A percentile compares a stretch with the other conserved stretches of the same genome.
Evolutionary conservation across 2,329 filamentous ascomycete genomes (phyloP).

Genomic region (Lachnellula arida): DNA sequence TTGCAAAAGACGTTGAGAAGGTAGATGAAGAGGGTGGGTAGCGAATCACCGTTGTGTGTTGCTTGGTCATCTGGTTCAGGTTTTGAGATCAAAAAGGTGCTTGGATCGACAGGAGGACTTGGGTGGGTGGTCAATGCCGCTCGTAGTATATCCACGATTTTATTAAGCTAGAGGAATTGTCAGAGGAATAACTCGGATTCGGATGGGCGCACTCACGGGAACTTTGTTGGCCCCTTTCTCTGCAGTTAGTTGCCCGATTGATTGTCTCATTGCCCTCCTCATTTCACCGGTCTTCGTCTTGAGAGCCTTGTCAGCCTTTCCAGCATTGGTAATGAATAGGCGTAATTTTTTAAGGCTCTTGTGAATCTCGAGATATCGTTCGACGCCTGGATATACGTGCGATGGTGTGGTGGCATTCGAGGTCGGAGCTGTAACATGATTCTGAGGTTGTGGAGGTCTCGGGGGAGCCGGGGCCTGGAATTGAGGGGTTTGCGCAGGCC

Average conservation of each 20-base stretch:
- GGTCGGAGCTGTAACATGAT: not conserved
- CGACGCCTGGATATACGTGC: constrained; percentile 31
- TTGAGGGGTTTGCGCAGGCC: not conserved
- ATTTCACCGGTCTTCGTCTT: constrained; percentile 67
- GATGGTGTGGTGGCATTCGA: not conserved
- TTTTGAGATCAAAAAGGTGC: constrained; percentile 46
- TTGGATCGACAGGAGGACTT: constrained; percentile 49
- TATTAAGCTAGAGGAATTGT: constrained; percentile 21
- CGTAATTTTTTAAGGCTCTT: constrained; percentile 59
- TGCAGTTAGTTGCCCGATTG: constrained; percentile 67
- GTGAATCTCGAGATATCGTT: constrained; percentile 55
- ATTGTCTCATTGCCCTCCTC: constrained; percentile 65
- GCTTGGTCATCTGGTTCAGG: constrained; percentile 46
- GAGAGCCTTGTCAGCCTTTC: constrained; percentile 50
- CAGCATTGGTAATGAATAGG: constrained; percentile 48
- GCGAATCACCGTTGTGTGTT: constrained; percentile 44
- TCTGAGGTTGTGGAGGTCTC: constrained; percentile 1
- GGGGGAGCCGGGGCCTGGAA: not conserved
- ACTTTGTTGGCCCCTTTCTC: constrained; percentile 58
- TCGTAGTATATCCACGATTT: constrained; percentile 49
- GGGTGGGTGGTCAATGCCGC: constrained; percentile 49
- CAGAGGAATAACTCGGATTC: not conserved
- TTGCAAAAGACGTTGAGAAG: constrained; percentile 75
- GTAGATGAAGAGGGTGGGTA: constrained; percentile 67
- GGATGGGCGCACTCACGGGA: constrained; percentile 41